These are phyloP conservation scores for Cunninghamia lanceolata DNA, from an alignment of 75 land plant genomes.

Conservation along the genomic window DNA sequence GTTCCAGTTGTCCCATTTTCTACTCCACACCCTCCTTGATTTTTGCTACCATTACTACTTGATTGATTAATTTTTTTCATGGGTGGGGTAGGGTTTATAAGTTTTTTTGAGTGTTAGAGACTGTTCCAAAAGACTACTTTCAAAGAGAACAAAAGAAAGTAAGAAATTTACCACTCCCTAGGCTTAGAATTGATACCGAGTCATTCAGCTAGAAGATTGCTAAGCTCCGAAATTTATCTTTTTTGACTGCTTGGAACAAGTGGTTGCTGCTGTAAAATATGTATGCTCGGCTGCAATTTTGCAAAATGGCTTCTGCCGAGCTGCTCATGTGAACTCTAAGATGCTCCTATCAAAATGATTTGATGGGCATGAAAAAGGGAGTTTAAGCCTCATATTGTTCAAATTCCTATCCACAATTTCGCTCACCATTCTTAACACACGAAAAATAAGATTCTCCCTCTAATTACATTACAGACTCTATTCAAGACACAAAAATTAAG, in stretches of 20 bases:
- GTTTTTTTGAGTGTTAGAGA: not conserved
- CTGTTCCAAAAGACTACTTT: not conserved
- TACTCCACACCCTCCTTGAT: not conserved
- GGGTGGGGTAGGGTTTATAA: not conserved
- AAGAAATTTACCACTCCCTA: not conserved
- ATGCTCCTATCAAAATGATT: not conserved
- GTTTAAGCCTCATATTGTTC: not conserved
- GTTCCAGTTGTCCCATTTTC: not conserved
- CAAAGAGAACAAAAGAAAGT: not conserved
- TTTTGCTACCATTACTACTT: not conserved
- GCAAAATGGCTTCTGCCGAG: no score
- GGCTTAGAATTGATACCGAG: not conserved
- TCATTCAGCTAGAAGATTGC: not conserved
- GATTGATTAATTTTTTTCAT: not conserved
- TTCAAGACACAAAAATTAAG: no score
- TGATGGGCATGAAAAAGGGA: not conserved
- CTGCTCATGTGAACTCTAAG: not conserved
- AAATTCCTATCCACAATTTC: not conserved
- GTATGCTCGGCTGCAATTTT: not conserved
- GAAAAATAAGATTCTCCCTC: no score
- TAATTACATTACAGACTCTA: no score
- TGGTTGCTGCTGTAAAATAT: not conserved
- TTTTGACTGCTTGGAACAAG: not conserved
- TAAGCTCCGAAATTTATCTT: not conserved
- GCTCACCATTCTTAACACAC: no score